Evolutionary conservation across 2,329 filamentous ascomycete species (phyloP).

Genomic region (Didymella segeticola): DNA sequence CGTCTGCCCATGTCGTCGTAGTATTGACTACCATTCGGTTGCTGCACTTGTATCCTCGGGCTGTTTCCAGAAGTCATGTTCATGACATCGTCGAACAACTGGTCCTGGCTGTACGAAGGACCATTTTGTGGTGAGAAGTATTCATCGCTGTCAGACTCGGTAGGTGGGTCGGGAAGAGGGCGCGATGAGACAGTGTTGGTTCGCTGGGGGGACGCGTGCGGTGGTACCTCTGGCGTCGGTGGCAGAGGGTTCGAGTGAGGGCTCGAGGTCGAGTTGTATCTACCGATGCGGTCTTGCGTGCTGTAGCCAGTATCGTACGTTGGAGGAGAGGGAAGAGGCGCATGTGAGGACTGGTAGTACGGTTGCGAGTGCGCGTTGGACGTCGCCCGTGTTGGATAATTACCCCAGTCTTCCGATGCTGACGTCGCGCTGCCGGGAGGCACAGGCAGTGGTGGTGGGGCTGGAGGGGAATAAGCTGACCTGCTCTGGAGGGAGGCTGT

Average conservation of each 20-base stretch:
- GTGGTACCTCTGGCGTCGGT: slow-evolving; percentile 60
- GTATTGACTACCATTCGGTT: slow-evolving; percentile 42
- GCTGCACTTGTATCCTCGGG: slow-evolving; percentile 38
- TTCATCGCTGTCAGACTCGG: slow-evolving; percentile 55
- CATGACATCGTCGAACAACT: slow-evolving; percentile 65
- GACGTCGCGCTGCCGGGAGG: slow-evolving; percentile 43
- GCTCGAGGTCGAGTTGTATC: slow-evolving; percentile 42
- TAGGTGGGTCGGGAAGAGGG: slow-evolving; percentile 66
- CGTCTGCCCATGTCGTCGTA: slow-evolving; percentile 34
- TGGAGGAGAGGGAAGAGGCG: slow-evolving; percentile 45
- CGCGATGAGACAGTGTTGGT: slow-evolving; percentile 63
- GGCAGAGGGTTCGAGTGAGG: slow-evolving; percentile 49
- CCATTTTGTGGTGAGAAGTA: slow-evolving; percentile 48
- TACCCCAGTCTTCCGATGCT: slow-evolving; percentile 45
- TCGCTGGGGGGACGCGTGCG: slow-evolving; percentile 56
- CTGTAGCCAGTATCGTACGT: slow-evolving; percentile 39
- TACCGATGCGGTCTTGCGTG: slow-evolving; percentile 36
- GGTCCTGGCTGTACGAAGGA: slow-evolving; percentile 56
- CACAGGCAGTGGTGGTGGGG: slow-evolving; percentile 47
- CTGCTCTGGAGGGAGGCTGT: slow-evolving; percentile 40
- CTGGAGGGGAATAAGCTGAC: slow-evolving; percentile 45
- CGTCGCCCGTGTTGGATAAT: slow-evolving; percentile 37
- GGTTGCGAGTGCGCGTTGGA: slow-evolving; percentile 39
- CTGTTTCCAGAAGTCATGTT: slow-evolving; percentile 52
- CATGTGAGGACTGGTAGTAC: slow-evolving; percentile 42